A percentile compares a stretch with the other conserved stretches of the same genome.
These are phyloP conservation scores for Bacidia rubella DNA, from an alignment of 495 filamentous ascomycete genomes.

Conservation along the genomic window DNA sequence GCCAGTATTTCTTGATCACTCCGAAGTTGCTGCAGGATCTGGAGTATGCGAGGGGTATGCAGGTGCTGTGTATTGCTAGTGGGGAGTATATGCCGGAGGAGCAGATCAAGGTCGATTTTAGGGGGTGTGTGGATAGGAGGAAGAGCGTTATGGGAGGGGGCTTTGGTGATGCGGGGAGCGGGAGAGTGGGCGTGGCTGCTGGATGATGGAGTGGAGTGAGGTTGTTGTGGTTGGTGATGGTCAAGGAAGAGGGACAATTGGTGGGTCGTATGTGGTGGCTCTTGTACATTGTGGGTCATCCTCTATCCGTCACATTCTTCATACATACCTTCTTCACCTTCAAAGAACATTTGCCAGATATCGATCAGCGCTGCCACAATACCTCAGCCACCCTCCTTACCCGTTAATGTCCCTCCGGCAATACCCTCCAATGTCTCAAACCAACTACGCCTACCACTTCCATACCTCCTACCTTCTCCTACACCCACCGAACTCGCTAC, in stretches of 20 bases:
- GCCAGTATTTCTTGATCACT: slow-evolving; percentile 89
- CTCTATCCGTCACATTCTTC: too few species aligned
- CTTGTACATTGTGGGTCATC: too few species aligned
- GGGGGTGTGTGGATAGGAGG: slow-evolving; percentile 15
- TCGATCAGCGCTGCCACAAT: too few species aligned
- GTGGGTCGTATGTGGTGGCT: not conserved
- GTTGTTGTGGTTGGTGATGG: too few species aligned
- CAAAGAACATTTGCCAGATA: too few species aligned
- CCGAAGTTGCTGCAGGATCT: slow-evolving; percentile 86
- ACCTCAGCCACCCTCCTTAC: too few species aligned
- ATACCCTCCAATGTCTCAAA: too few species aligned
- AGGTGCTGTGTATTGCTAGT: slow-evolving; percentile 82
- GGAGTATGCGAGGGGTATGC: slow-evolving; percentile 79
- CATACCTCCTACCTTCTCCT: too few species aligned
- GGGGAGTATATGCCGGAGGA: slow-evolving; percentile 72
- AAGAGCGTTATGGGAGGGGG: slow-evolving; percentile 6
- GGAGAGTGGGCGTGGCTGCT: not conserved
- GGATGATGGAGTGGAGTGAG: not conserved
- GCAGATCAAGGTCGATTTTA: slow-evolving; percentile 17
- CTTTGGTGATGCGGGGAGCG: not conserved
- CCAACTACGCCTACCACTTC: too few species aligned
- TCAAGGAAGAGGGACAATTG: not conserved
- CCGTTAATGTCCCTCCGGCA: too few species aligned
- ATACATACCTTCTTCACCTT: too few species aligned
- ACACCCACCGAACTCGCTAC: too few species aligned